Conservation (phyloP, 805 yeast genomes). For the Saturnispora galanensis region DNA sequence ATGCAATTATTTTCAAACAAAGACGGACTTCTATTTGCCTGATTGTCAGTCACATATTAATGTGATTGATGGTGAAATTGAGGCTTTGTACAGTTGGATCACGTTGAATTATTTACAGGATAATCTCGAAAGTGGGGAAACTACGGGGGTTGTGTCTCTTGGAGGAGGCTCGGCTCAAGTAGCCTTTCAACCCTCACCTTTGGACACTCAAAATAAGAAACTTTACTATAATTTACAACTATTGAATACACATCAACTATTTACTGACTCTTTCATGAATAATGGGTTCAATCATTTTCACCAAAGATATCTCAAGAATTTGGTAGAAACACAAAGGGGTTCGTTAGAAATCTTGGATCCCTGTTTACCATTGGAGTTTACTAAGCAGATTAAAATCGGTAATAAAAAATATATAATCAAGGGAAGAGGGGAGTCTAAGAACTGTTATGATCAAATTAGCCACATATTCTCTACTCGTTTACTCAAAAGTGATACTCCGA, state of each 20-base stretch:
- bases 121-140: conserved; percentile 33
- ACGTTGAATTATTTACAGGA: conserved; percentile 48
- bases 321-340: conserved; percentile 15
- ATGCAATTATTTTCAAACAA: conserved; percentile 38
- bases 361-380: conserved; percentile 43
- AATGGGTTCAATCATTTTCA: conserved; percentile 53
- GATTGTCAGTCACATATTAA: conserved; percentile 53
- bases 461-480: conserved; percentile 24
- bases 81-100: conserved; percentile 62
- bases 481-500: too few relatives aligned
- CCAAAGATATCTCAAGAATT: conserved; percentile 31
- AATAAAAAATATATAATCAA: conserved; percentile 22
- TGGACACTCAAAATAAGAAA: conserved; percentile 35
- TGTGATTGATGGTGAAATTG: conserved; percentile 53
- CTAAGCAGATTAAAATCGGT: conserved; percentile 11
- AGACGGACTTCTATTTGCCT: conserved; percentile 46
- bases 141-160: conserved; percentile 52
- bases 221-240: conserved; percentile 35
- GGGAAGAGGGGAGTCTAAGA: conserved; percentile 43
- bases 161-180: conserved; percentile 62
- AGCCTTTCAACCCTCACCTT: conserved; percentile 50
- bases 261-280: conserved; percentile 48
- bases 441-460: conserved; percentile 39
- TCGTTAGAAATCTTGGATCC: conserved; percentile 34
- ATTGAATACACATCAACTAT: conserved; percentile 33